Conservation (phyloP, 495 filamentous ascomycete genomes). For the Penicillium riverlandense region DNA sequence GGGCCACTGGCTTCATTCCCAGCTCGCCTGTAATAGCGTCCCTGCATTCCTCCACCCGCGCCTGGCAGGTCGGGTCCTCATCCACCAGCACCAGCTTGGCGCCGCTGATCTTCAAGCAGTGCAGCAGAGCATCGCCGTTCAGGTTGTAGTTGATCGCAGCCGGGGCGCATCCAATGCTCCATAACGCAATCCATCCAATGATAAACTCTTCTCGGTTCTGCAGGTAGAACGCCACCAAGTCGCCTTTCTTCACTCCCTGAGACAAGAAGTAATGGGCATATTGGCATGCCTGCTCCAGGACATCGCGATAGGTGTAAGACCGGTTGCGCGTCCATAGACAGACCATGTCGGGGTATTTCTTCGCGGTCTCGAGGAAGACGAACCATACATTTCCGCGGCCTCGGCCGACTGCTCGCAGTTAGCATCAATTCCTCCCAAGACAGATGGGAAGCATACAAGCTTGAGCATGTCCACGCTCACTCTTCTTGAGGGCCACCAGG, state of each 20-base stretch:
- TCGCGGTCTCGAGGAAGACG: conserved; percentile 50
- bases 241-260: conserved; percentile 53
- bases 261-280: conserved; percentile 59
- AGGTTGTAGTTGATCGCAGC: conserved; percentile 72
- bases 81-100: conserved; percentile 60
- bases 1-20: conserved; percentile 44
- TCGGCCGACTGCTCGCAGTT: conserved; percentile 27
- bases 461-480: conserved; percentile 29
- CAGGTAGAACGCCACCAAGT: conserved; percentile 64
- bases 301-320: conserved; percentile 56
- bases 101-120: conserved; percentile 58
- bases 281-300: conserved; percentile 47
- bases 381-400: conserved; percentile 57
- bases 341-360: conserved; percentile 37
- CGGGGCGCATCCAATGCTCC: conserved; percentile 59
- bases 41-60: conserved; percentile 48
- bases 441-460: conserved; percentile 15
- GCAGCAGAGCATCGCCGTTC: conserved; percentile 54
- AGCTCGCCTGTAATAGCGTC: conserved; percentile 40
- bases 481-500: conserved; percentile 21
- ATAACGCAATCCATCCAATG: conserved; percentile 53
- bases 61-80: conserved; percentile 45
- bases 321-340: conserved; percentile 62
- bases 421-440: too few species aligned
- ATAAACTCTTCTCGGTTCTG: conserved; percentile 64